Evolutionary conservation across 2,329 filamentous ascomycete genomes (phyloP), one percentile per base, ranked within the genome.

Genomic region (Trichoderma arundinaceum): DNA sequence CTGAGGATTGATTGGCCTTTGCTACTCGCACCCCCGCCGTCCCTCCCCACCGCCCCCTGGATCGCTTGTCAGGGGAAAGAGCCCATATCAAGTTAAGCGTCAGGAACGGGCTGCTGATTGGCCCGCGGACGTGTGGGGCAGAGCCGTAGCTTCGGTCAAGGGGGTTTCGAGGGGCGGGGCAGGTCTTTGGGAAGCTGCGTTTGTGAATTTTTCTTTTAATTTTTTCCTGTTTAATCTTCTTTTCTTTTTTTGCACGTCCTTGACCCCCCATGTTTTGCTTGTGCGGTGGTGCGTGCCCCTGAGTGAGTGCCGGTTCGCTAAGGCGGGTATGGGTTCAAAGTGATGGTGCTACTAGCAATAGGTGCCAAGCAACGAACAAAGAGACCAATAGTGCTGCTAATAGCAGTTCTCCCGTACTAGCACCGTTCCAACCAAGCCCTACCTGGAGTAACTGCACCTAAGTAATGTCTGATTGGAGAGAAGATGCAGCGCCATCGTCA

Each of bases 21-120:
- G 10, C 57, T 66, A 56, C 15, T 41, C 17, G 48, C 57, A 66
- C 49, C 64, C 64, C 64, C 38, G 8, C 59, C 59, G 52, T 64
- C 41, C 15, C 19, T 64, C 43, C 17, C 52, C 43, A 56, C 43
- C 17, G 41, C 19, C 51, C 60, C 60, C 60, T 64, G 28, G 41
- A 57, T 35, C 28, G 35, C 61, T 41, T 56, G 61, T 64, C 44
- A 56, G 52, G 52, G 49, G 39, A 49, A 41, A 19, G 22, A 44
- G 17, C 12, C 48, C 56, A 19, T 5, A 71, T 68, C 58, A 6
- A 73, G 77, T 60, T 71, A 77, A 78, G 78, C 73, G 72, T 68
- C 77, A 80, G 77, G 77, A 68, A 79, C 78, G 73, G 69, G 39
- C 17, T 38, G 70, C n/a, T 74, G 67, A 81, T 81, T 81, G 79